Conservation (phyloP, 352 stramenopile genomes). For the Phytophthora agathidicida region DNA sequence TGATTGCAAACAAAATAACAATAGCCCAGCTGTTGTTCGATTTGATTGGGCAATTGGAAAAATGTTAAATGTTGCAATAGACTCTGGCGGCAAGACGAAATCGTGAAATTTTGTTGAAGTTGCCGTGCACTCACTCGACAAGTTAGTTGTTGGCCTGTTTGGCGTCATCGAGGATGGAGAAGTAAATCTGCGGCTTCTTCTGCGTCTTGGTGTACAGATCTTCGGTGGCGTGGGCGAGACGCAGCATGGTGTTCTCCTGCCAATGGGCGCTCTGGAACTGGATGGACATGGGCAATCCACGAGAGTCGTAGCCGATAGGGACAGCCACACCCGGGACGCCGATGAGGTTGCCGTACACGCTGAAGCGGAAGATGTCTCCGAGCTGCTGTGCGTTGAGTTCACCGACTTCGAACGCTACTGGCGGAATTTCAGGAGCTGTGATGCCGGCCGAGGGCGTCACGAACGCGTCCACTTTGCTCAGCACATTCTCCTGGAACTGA, state of each 20-base stretch:
- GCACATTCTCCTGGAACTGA: constrained; percentile 74
- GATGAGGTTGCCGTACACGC: constrained; percentile 87
- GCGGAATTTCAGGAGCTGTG: constrained; percentile 70
- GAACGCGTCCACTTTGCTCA: constrained; percentile 90
- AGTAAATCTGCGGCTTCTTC: constrained; percentile 66
- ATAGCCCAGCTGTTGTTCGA: too few species aligned
- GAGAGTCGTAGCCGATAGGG: constrained; percentile 70
- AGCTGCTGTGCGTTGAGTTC: constrained; percentile 67
- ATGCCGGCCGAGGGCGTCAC: constrained; percentile 85
- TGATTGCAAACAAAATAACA: constrained; percentile 12
- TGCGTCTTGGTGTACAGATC: constrained; percentile 43
- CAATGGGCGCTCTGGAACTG: constrained; percentile 83
- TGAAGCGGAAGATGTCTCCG: constrained; percentile 80
- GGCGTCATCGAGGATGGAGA: constrained; percentile 62
- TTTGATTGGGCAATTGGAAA: too few species aligned
- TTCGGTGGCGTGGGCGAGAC: constrained; percentile 66
- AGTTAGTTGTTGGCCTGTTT: constrained; percentile 27
- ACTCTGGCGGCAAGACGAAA: constrained; percentile 9
- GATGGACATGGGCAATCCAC: constrained; percentile 74
- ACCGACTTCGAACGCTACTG: constrained; percentile 46
- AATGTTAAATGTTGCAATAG: constrained; percentile 16
- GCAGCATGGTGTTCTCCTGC: constrained; percentile 74
- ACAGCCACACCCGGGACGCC: constrained; percentile 83
- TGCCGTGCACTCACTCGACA: not conserved
- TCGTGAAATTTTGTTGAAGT: constrained; percentile 20